Conservation (phyloP, 2,329 filamentous ascomycete species). For the Pyrenophora graminea region DNA sequence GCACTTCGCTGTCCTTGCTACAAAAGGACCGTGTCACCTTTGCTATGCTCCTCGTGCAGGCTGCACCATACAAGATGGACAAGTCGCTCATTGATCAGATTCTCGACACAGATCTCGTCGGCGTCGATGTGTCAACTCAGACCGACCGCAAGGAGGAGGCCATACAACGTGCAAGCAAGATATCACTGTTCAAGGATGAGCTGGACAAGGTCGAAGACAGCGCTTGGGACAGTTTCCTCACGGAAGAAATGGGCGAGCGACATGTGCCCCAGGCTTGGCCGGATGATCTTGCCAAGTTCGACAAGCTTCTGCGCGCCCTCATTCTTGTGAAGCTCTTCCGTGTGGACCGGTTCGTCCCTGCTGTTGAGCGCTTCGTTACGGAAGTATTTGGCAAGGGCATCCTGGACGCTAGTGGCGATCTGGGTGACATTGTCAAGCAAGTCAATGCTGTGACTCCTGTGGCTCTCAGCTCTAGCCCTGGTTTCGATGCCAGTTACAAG, state of each 20-base stretch:
- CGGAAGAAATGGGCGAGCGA: constrained; percentile 84
- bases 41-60: constrained; percentile 92
- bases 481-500: constrained; percentile 99
- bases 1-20: constrained; percentile 88
- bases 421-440: constrained; percentile 81
- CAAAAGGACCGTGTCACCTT: constrained; percentile 94
- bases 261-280: constrained; percentile 79
- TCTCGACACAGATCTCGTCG: constrained; percentile 75
- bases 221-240: constrained; percentile 81
- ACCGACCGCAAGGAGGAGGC: constrained; percentile 67
- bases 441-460: constrained; percentile 85
- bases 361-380: constrained; percentile 86
- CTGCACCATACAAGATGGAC: constrained; percentile 95
- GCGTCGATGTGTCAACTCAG: constrained; percentile 76
- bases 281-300: constrained; percentile 64
- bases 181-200: constrained; percentile 73
- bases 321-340: constrained; percentile 93
- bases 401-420: constrained; percentile 82
- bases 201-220: constrained; percentile 65
- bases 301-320: constrained; percentile 80
- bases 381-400: constrained; percentile 83
- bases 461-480: constrained; percentile 89
- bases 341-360: constrained; percentile 91
- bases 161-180: constrained; percentile 68
- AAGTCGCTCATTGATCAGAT: constrained; percentile 84